Percentiles rank a stretch among this genome's conserved stretches.
Evolutionary conservation across 805 yeast genomes (phyloP).

Genomic region (Lipomyces chichibuensis): DNA sequence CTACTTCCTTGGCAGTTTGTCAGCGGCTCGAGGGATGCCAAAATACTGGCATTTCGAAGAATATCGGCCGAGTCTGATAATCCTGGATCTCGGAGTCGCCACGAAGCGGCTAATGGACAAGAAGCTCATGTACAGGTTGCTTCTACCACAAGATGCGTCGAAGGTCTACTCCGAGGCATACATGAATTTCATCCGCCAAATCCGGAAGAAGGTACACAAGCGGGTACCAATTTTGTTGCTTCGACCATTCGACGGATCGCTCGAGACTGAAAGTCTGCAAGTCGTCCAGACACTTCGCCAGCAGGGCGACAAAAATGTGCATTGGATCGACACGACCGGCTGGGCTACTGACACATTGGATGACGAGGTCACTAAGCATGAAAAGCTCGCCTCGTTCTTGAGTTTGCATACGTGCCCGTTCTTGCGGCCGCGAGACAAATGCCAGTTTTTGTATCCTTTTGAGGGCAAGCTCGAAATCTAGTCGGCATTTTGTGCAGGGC

Average conservation of each 20-base stretch:
- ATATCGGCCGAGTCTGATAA: constrained; percentile 20
- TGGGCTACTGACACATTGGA: constrained; percentile 23
- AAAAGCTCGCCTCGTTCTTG: constrained; percentile 26
- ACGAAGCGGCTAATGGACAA: constrained; percentile 26
- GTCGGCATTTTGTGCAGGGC: background rate
- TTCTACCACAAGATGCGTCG: constrained; percentile 34
- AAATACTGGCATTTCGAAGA: constrained; percentile 33
- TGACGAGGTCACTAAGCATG: constrained; percentile 11
- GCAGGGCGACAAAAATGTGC: constrained; percentile 30
- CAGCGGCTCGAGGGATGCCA: constrained; percentile 21
- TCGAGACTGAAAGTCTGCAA: constrained; percentile 28
- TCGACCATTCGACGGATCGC: constrained; percentile 30
- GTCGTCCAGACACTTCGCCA: constrained; percentile 25
- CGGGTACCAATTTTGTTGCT: constrained; percentile 28
- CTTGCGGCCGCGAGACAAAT: constrained; percentile 15
- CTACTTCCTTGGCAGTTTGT: constrained; percentile 29
- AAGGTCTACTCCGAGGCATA: constrained; percentile 30
- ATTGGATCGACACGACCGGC: constrained; percentile 32
- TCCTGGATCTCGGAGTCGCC: constrained; percentile 29
- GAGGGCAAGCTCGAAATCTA: constrained; percentile 18
- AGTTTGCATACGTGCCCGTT: constrained; percentile 30
- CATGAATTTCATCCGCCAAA: constrained; percentile 23
- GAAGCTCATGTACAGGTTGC: constrained; percentile 14
- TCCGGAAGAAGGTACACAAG: constrained; percentile 32
- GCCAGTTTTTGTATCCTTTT: constrained; percentile 31